Evolutionary conservation across 164 flowering plant species (phyloP), one percentile per base, ranked within the genome.

Genomic region (Chloranthus sessilifolius): DNA sequence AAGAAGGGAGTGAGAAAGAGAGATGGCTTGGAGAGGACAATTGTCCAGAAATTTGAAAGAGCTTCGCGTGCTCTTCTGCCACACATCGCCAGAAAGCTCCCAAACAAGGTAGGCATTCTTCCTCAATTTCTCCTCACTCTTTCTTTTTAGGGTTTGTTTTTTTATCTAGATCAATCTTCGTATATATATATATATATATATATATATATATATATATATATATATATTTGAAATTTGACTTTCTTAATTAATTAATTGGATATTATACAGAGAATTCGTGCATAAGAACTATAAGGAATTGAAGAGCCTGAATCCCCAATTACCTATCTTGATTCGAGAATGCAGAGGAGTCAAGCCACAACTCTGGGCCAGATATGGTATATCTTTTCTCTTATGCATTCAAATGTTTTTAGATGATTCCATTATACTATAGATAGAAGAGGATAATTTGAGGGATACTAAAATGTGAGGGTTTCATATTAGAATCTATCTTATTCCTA

Each of bases 61-160:
- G 72, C 84, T 88, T 29, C 72, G 96, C 29, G 52, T 88, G 55
- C 68, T 82, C 15, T 70, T 82, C 41, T 85, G 88, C 73, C 96
- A 79, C 51, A 57, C 75, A 22, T 88, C 96, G 1, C 76, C 86
- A 31, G 70, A 77, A 5, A 88, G 96, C 58, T 56, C 88, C 20
- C 22, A 78, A 3, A 57, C 94, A 7, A 77, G 92, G 96, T 73
- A 30, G 17, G 14, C 8, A 12, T 45, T 33, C 21, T n/a, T 62
- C 22, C 35, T 40, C 7, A 33, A 7, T 12, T 12, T 7, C 36
- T 7, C 36, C 12, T 33, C 12, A 33, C 12, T 33, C 12, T 33
- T 33, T 7, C 25, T 25, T 34, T 26, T 48, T 28, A 4, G 26
- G n/a, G n/a, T 5, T 43, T 17, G 5, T 1, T 4, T 16, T 34